Evolutionary conservation across 225 moss, liverwort and hornwort species (phyloP), one percentile per base, ranked within the genome.

Genomic region (Bryum argenteum): DNA sequence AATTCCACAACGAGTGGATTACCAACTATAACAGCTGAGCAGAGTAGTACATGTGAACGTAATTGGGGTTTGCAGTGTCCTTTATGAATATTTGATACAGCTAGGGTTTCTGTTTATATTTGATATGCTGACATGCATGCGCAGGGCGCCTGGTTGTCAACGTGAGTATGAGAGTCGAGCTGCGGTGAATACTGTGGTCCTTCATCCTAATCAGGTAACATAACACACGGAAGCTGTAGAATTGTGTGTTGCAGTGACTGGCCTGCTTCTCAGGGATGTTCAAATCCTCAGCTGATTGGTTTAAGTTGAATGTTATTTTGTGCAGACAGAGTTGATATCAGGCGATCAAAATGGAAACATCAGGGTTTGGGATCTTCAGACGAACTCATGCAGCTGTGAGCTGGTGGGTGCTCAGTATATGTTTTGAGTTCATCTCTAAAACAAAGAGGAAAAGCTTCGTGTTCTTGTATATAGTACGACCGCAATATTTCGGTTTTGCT

Each of bases 331-430:
- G 76, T 81, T 97, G 70, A 94, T 97, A 77, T 97, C 97, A 56
- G 97, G 97, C 41, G 97, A 97, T 77, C 93, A 92, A 66, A 94
- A 97, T 82, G 97, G 97, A 48, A 97, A 94, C 80, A 94, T 97
- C 67, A 89, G 97, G 65, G 97, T 97, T 73, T 97, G 97, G 97
- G 97, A 97, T 78, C 90, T 97, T 50, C 88, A 90, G 42, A 88
- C 93, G 33, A 96, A 96, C 68, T 90, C 91, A 33, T 96, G 96
- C 79, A 96, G 96, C 83, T 93, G 93, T 81, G 96, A 96, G 77
- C 91, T 96, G 78, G 96, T 88, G 45, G 50, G 87, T 64, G 54
- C 65, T 60, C 53, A 21, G 50, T 22, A 54, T 60, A 58, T 66
- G 43, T 52, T 68, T 67, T 58, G 22, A 64, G 39, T n/a, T 53